A percentile compares a stretch with the other conserved stretches of the same genome.
Evolutionary conservation across 148 eudicot species (phyloP).

Genomic region (Selenicereus undatus): DNA sequence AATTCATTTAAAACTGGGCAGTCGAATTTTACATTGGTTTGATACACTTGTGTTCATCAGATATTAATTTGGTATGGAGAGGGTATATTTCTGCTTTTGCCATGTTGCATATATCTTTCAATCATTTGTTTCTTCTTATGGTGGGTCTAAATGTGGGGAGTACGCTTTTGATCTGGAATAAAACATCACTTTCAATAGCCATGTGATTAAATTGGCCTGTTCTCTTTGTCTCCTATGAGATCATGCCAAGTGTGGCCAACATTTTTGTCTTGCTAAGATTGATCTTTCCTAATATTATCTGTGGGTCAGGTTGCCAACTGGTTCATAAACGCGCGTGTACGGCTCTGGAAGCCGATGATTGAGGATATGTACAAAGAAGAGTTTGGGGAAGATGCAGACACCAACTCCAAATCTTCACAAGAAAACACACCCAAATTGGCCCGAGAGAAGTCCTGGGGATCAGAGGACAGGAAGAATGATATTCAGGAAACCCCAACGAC

Average conservation of each 20-base stretch:
- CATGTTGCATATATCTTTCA: not conserved
- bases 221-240: not conserved
- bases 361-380: slow-evolving; percentile 99
- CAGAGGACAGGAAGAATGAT: slow-evolving; percentile 48
- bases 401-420: slow-evolving; percentile 47
- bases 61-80: not conserved
- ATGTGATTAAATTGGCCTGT: not conserved
- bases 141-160: not conserved
- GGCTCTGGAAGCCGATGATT: slow-evolving; percentile 98
- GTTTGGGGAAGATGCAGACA: slow-evolving; percentile 49
- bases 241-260: not conserved
- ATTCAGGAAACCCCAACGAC: slow-evolving; percentile 36
- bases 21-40: not conserved
- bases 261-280: not conserved
- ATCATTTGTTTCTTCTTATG: not conserved
- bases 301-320: slow-evolving; percentile 80
- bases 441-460: slow-evolving; percentile 44
- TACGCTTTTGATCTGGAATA: not conserved
- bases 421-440: slow-evolving; percentile 43
- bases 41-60: not conserved
- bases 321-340: slow-evolving; percentile 96
- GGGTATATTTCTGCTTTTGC: not conserved
- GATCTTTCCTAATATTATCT: not conserved
- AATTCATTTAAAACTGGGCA: not conserved
- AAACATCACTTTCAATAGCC: not conserved